Evolutionary conservation across 1,139 yeast genomes (phyloP), one percentile per base, ranked within the genome.

Genomic region (Yamadazyma atmosphaerica): DNA sequence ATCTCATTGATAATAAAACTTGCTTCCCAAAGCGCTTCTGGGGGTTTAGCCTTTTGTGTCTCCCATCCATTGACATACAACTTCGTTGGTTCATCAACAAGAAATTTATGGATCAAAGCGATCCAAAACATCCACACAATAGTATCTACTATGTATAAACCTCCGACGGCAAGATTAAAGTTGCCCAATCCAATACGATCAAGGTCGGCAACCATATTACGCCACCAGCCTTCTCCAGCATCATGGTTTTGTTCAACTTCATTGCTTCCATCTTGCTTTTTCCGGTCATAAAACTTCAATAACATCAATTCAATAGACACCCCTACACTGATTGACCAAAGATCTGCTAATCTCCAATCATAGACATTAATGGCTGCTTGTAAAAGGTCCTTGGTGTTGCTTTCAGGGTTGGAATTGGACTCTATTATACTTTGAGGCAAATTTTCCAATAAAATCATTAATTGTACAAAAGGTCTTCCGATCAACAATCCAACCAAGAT

Each of bases 401-500:
- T 15, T 4, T 6, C 4, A 23, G 26, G 5, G 4, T 4, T 8
- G 23, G 24, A 6, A 15, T 12, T n/a, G 21, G 24, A 24, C 7
- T 28, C 11, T 11, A 28, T 9, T 6, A 16, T 16, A 16, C 21
- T 13, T 6, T 9, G 11, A 18, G 24, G 25, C 14, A 12, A 18
- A 6, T 18, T 22, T 22, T 19, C 37, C 13, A 22, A 25, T 12
- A 35, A n/a, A 8, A 11, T 12, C 9, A 19, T 9, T 19, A 25
- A 12, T 30, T 28, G 21, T 14, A 23, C 24, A 4, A 32, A 21
- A 9, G 77, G 76, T 37, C 70, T 57, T 25, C 83, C 79, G 5
- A 69, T 13, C 7, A 67, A 35, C 35, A 75, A 61, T 0, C 74
- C 68, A 1, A 49, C 31, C 6, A 74, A 33, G 0, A 62, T 46